Evolutionary conservation across 2,329 filamentous ascomycete genomes (phyloP).

Genomic region (Chrysoporthe cubensis): DNA sequence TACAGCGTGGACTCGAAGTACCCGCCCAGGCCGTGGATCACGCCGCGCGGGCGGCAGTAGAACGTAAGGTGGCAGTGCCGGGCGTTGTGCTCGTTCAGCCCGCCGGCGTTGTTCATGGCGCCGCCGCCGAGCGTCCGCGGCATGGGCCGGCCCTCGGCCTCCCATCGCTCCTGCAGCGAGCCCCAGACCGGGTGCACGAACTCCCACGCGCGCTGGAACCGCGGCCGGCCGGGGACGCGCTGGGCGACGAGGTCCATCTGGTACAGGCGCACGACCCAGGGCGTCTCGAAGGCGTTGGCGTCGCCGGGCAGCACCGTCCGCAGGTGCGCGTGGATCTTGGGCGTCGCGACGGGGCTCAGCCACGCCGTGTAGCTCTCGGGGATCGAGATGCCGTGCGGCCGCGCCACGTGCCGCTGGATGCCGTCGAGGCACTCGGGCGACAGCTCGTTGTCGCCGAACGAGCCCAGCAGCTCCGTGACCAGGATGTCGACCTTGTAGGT

Average conservation of each 20-base stretch:
- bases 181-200: conserved; percentile 75
- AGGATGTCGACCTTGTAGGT: conserved; percentile 78
- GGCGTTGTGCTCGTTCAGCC: conserved; percentile 89
- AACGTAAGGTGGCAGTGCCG: conserved; percentile 81
- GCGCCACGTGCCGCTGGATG: conserved; percentile 83
- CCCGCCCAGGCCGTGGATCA: conserved; percentile 87
- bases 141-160: conserved; percentile 53
- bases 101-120: conserved; percentile 74
- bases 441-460: conserved; percentile 95
- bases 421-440: conserved; percentile 94
- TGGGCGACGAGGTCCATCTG: conserved; percentile 85
- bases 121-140: conserved; percentile 69
- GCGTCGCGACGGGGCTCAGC: conserved; percentile 87
- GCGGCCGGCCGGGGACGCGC: conserved; percentile 57
- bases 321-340: conserved; percentile 83
- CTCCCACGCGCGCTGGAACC: conserved; percentile 79
- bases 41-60: conserved; percentile 75
- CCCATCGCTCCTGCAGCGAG: conserved; percentile 38
- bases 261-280: conserved; percentile 92
- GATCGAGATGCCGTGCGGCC: conserved; percentile 86
- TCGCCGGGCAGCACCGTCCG: conserved; percentile 64
- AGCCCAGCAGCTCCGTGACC: conserved; percentile 90
- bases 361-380: conserved; percentile 93
- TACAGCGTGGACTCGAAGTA: conserved; percentile 99
- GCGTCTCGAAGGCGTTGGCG: conserved; percentile 79